These are phyloP conservation scores for Xanthoconium stramineum DNA, from an alignment of 768 basidiomycete species.

Conservation along the genomic window DNA sequence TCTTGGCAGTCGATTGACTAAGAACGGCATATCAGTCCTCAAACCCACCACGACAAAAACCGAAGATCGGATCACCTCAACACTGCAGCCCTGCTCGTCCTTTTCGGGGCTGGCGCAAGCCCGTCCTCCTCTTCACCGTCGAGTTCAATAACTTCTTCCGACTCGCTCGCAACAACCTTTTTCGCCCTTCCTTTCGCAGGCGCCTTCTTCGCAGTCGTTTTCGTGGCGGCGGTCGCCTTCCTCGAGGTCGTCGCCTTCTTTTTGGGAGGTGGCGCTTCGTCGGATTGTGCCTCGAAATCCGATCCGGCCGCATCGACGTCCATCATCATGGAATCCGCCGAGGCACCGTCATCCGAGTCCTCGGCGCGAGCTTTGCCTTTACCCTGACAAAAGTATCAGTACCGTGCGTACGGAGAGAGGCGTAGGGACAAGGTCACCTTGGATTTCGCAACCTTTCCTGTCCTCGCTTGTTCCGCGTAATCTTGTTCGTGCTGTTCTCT, in stretches of 20 bases:
- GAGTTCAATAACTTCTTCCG: slow-evolving; percentile 52
- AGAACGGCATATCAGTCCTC: background rate
- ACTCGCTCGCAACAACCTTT: slow-evolving; percentile 49
- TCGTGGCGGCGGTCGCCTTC: slow-evolving; percentile 22
- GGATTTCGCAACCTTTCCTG: slow-evolving; percentile 37
- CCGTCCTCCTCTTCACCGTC: slow-evolving; percentile 56
- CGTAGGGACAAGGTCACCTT: slow-evolving; percentile 36
- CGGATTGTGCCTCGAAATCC: slow-evolving; percentile 42
- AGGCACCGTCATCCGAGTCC: slow-evolving; percentile 49
- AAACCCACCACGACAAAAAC: background rate
- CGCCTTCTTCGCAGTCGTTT: slow-evolving; percentile 41
- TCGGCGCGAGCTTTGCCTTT: slow-evolving; percentile 51
- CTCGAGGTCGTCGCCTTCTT: slow-evolving; percentile 42
- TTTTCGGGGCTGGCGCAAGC: slow-evolving; percentile 48
- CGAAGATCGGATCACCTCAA: slow-evolving; percentile 45
- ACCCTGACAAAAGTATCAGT: slow-evolving; percentile 31
- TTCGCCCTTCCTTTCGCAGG: slow-evolving; percentile 54
- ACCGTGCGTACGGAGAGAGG: background rate
- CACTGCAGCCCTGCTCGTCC: slow-evolving; percentile 61
- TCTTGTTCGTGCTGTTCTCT: slow-evolving; percentile 67
- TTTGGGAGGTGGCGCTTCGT: slow-evolving; percentile 42
- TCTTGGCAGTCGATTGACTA: slow-evolving; percentile 45
- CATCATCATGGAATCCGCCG: slow-evolving; percentile 73
- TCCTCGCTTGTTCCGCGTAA: slow-evolving; percentile 47
- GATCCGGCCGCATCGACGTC: slow-evolving; percentile 61